Conservation (phyloP, 208 protist genomes). For the Phytomonas francai region DNA sequence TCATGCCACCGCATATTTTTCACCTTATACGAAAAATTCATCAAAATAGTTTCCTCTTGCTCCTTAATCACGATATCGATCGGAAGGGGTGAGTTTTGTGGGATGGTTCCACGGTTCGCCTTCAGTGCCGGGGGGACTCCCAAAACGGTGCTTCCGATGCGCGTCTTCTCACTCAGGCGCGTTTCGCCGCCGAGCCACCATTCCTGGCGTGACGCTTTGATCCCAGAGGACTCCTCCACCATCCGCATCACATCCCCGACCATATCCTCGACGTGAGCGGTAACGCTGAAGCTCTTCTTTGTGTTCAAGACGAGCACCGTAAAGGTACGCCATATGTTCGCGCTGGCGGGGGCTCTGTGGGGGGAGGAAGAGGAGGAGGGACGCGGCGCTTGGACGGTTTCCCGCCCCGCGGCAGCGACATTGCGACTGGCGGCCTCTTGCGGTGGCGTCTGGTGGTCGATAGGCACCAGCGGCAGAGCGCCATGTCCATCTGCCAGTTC, state of each 20-base stretch:
- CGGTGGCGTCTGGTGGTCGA: not conserved
- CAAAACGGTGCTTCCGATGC: slow-evolving; percentile 50
- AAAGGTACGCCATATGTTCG: slow-evolving; percentile 24
- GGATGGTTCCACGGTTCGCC: not conserved
- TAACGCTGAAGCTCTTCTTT: slow-evolving; percentile 77
- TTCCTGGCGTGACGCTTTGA: slow-evolving; percentile 62
- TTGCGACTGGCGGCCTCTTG: slow-evolving; percentile 4
- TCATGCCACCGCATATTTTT: slow-evolving; percentile 65
- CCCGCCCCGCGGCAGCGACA: not conserved
- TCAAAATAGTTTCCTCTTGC: slow-evolving; percentile 42
- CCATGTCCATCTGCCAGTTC: not conserved
- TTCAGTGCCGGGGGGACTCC: slow-evolving; percentile 30
- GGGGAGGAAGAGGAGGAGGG: not conserved
- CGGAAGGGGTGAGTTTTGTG: not conserved
- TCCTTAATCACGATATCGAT: slow-evolving; percentile 64
- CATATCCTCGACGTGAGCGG: slow-evolving; percentile 67
- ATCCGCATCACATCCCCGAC: slow-evolving; percentile 72
- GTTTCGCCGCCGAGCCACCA: slow-evolving; percentile 30
- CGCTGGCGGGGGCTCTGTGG: not conserved
- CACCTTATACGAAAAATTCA: slow-evolving; percentile 46
- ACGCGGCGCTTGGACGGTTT: not conserved
- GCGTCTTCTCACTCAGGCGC: slow-evolving; percentile 26
- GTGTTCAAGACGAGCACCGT: slow-evolving; percentile 45
- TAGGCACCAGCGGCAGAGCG: not conserved
- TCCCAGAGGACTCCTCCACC: slow-evolving; percentile 70